Evolutionary conservation across 345 rosid species (phyloP), one percentile per base, ranked within the genome.

Genomic region (Theobroma cacao): DNA sequence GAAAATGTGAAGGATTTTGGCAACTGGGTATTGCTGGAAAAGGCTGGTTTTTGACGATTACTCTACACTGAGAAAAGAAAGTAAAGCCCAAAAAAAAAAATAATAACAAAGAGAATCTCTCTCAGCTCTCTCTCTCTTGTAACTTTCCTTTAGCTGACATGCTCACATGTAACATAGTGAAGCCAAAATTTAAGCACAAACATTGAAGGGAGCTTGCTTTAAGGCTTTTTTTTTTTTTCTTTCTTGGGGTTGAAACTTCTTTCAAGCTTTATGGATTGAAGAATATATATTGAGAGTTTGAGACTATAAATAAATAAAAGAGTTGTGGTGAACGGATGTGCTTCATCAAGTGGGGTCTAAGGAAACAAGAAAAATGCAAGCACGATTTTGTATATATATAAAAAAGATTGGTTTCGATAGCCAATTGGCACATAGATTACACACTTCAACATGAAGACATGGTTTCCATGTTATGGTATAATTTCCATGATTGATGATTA

Each of bases 1-100:
- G 24, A 17, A 50, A 71, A 70, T 52, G 20, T 47, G 65, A 75
- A 52, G 58, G 31, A 31, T 31, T 50, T 71, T 31, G 26, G 87
- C 81, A 84, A 85, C 85, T 71, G 83, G 74, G 75, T 72, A 75
- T 72, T 82, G 86, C 87, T 79, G 89, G 78, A 77, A 83, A 81
- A 87, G 82, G 79, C 79, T 68, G 83, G 83, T 22, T 55, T 82
- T 75, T 80, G 86, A 84, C 67, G 78, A 78, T 80, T 82, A 76
- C 74, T 47, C 80, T 17, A 75, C 86, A 69, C 70, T 73, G 82
- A 48, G 71, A 76, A 75, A 80, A 38, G 38, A 26, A 81, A 76
- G 58, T 55, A 72, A 62, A 43, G 83, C 73, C 75, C 7, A 41
- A 41, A 41, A 41, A 18, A 72, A 71, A 50, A 9, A 64, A 53